Evolutionary conservation across 495 filamentous ascomycete species (phyloP), one percentile per base, ranked within the genome.

Genomic region (Penicillium nucicola): DNA sequence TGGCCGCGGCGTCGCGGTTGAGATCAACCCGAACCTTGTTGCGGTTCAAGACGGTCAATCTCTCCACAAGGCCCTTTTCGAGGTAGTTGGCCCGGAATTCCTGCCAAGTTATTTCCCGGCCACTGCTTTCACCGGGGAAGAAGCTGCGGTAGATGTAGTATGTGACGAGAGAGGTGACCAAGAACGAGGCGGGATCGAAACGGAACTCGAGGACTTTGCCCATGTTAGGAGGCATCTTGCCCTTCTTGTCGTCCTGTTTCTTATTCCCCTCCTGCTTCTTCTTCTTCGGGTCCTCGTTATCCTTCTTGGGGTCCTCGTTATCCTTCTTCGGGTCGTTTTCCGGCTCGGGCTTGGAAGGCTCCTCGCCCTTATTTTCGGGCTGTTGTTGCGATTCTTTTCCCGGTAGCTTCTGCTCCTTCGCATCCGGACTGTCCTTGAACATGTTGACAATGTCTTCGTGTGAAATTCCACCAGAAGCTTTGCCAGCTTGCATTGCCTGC

Each of bases 11-110:
- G 48, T 96, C 90, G 34, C 84, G 84, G 66, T 95, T 82, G 45
- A 97, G 80, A 49, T 93, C 84, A 42, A 97, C 90, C 35, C 84
- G 81, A 37, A 97, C 93, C 20, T 78, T 75, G 52, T 81, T 82
- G 45, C 77, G 72, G 48, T 89, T 87, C 52, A 93, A 73, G 36
- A 95, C 84, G 1, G 87, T 87, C 66, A 98, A 77, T 76, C 88
- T 96, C 71, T 97, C 87, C 19, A 98, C 95, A 39, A 98, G 78
- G 34, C 93, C 93, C 72, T 92, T 95, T 65, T 97, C 91, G 38
- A 98, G 78, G 76, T 95, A 97, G 33, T 90, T 92, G 53, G 83
- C 87, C 37, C 85, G 77, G 67, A 97, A 88, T 67, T 97, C 95
- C 74, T 98, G 92, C 89, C 90, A 98, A 35, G 93, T 97, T 50